Percentiles rank a stretch among this genome's conserved stretches.
phyloP scores from a whole-genome alignment of 495 filamentous ascomycete genomes.

The Aspergillus ostianus region DNA sequence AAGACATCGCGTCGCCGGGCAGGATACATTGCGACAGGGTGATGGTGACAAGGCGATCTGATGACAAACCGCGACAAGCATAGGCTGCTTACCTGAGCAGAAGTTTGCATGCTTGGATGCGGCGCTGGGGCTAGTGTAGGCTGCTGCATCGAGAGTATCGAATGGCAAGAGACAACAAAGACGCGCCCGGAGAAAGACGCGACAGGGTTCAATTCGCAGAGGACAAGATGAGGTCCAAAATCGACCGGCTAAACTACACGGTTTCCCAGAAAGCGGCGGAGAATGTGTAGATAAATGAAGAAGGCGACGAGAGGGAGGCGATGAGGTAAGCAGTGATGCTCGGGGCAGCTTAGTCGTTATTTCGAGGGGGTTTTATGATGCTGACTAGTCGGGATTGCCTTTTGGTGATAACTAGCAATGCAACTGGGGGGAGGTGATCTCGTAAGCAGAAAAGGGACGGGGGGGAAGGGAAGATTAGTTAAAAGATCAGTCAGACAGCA shows the following conservation, averaged over 20 bases:
- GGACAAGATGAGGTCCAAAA: slow-evolving; percentile 4
- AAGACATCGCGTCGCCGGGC: slow-evolving; percentile 11
- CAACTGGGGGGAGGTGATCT: slow-evolving; percentile 19
- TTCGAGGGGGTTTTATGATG: slow-evolving; percentile 15
- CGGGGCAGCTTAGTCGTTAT: slow-evolving; percentile 29
- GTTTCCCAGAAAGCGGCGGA: slow-evolving; percentile 13
- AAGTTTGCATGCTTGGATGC: slow-evolving; percentile 55
- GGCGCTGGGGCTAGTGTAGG: slow-evolving; percentile 56
- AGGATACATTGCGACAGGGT: slow-evolving; percentile 22
- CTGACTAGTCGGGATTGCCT: slow-evolving; percentile 11
- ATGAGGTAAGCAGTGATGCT: slow-evolving; percentile 44
- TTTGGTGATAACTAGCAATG: neutral
- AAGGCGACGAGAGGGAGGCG: slow-evolving; percentile 20
- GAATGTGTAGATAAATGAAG: slow-evolving; percentile 19
- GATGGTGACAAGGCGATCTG: slow-evolving; percentile 31
- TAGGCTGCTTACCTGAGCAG: slow-evolving; percentile 54
- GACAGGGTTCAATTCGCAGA: slow-evolving; percentile 16
- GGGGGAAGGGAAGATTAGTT: slow-evolving; percentile 4
- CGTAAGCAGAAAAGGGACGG: slow-evolving; percentile 28
- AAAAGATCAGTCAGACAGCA: neutral
- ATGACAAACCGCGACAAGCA: slow-evolving; percentile 44
- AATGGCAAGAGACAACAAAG: slow-evolving; percentile 11
- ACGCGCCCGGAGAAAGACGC: slow-evolving; percentile 19
- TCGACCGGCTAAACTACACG: slow-evolving; percentile 8
- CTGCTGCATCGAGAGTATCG: slow-evolving; percentile 53